phyloP scores from a whole-genome alignment of 2,329 filamentous ascomycete genomes.

The Stagonosporopsis tanaceti region DNA sequence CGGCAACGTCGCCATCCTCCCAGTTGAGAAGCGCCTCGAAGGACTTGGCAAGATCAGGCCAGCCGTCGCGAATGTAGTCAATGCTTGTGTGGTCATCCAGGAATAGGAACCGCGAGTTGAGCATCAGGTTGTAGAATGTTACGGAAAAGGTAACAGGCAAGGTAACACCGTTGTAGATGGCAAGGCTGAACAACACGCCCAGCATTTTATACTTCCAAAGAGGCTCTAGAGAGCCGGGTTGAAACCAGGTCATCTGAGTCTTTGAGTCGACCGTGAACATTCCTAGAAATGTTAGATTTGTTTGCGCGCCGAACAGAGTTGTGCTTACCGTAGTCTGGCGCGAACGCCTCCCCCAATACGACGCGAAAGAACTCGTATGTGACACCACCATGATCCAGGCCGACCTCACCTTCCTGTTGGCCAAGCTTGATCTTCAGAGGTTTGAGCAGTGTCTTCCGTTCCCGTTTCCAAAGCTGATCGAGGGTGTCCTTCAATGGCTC shows the following conservation, averaged over 20 bases:
- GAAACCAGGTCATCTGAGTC: slow-evolving; percentile 87
- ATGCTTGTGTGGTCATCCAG: slow-evolving; percentile 49
- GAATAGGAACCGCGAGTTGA: slow-evolving; percentile 72
- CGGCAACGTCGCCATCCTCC: slow-evolving; percentile 81
- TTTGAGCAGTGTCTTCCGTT: slow-evolving; percentile 80
- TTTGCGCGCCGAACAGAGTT: neutral
- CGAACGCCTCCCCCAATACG: slow-evolving; percentile 79
- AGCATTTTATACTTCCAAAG: slow-evolving; percentile 91
- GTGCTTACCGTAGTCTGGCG: slow-evolving; percentile 72
- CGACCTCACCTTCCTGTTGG: slow-evolving; percentile 81
- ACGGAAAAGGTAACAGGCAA: slow-evolving; percentile 88
- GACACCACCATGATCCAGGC: slow-evolving; percentile 91
- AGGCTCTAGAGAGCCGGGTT: slow-evolving; percentile 80
- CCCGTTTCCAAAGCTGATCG: slow-evolving; percentile 87
- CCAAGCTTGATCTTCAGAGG: slow-evolving; percentile 90
- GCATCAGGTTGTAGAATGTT: slow-evolving; percentile 81
- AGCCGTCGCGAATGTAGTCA: slow-evolving; percentile 85
- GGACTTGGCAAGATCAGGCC: slow-evolving; percentile 81
- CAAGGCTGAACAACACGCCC: slow-evolving; percentile 86
- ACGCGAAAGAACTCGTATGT: slow-evolving; percentile 96
- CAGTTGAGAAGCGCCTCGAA: slow-evolving; percentile 77
- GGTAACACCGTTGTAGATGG: slow-evolving; percentile 91
- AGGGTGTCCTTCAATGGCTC: slow-evolving; percentile 61
- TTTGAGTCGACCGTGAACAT: slow-evolving; percentile 80
- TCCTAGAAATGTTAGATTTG: slow-evolving; percentile 50